Base-by-base conservation (phyloP, 164 flowering plant genomes). In the Annona cherimola region DNA sequence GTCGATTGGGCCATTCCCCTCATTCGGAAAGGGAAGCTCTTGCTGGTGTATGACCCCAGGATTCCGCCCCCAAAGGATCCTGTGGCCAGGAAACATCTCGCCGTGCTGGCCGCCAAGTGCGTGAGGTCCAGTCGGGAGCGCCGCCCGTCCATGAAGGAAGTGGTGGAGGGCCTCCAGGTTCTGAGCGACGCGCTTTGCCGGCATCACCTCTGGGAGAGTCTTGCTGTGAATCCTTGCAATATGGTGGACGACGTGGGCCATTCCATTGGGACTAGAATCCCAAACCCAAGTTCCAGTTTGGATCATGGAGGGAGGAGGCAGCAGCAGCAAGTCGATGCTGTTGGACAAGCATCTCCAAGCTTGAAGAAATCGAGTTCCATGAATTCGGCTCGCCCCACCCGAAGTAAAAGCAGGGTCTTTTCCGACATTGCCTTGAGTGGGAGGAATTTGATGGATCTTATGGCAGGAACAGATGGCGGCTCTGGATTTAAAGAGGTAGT, bases 1-100 rank as follows among this genome's bases (percentile, higher is more conserved):
- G 88, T 92, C 46, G 98, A 94, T 82, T 94, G 98, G 98, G 97
- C 98, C 1, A 82, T 92, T 74, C 98, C 98, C 0, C 77, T 92
- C n/a, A 80, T 92, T 1, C 84, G 83, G 72, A 89, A 81, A 79
- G 96, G 97, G 77, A 92, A 90, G 77, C 69, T 90, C 61, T 60
- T 81, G 3, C 45, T 76, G 5, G 66, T 94, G 12, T 92, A 77
- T 74, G 98, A 94, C 78, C 95, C 95, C 0, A 82, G 92, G 71
- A 82, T 89, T 74, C 43, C 71, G 1, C 91, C 90, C n/a, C 92
- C 88, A 1, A 88, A 82, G 70, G 95, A 94, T 72, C 85, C 81
- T 2, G 8, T 75, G 65, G 88, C 83, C 68, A 84, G 90, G 83
- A 89, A 85, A 79, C 93, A 88, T 63, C 75, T 94, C 79, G 91